Base-by-base conservation (phyloP, 805 yeast species). In the Ogataea pini region DNA sequence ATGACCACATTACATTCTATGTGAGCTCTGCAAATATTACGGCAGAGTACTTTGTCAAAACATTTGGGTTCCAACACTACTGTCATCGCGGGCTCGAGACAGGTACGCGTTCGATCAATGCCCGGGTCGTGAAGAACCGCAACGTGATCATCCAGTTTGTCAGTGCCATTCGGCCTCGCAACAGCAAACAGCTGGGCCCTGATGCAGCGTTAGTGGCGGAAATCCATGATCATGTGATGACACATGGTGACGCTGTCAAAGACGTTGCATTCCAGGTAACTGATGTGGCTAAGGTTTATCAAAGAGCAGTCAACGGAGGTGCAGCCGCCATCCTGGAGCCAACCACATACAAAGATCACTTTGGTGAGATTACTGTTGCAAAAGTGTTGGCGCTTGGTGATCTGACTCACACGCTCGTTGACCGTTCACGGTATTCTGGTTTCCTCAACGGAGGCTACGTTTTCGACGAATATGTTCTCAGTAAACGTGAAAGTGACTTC, bases 231-330 rank as follows among this genome's bases (percentile, higher is more conserved):
- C 82, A 78, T 55, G 65, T 82, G 7, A 57, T 62, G 5, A 62
- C 57, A 4, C 96, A 89, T 63, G 92, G 95, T 1, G 91, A 86
- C 60, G 86, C 89, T 4, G 88, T 88, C n/a, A 80, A 80, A 62
- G 94, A 89, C 59, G 79, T 89, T 9, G 78, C 89, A 0, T 84
- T 88, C 56, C 61, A 60, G n/a, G 92, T 86, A 0, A 69, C 65
- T 4, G 70, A 83, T 55, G 79, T 79, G 10, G 73, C 69, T 3
- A 53, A 54, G 1, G 71, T 77, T 2, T 83, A 63, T 51, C 51
- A 62, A 1, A 65, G 66, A 32, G 87, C 92, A 0, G 55, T 79
- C 2, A 39, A 53, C 2, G 69, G 69, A 14, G 91, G 91, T 1
- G 91, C 61, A 13, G 63, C 54, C 3, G 69, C 47, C 1, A 20